Conservation (phyloP, 2,329 filamentous ascomycete species). For the Cladophialophora chaetospira region DNA sequence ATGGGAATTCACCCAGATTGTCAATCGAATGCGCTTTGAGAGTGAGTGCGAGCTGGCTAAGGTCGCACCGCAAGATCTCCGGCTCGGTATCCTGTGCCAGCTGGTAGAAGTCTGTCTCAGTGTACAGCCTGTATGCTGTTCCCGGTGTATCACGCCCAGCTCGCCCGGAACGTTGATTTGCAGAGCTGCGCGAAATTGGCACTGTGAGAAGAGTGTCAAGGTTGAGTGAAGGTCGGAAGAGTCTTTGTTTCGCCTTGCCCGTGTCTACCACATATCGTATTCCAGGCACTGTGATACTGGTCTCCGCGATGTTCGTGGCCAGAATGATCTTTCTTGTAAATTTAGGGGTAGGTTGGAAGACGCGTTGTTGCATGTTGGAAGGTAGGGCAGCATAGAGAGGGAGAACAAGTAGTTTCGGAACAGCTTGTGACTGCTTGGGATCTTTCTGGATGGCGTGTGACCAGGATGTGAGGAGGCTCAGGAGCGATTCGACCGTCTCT, state of each 20-base stretch:
- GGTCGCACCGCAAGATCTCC: conserved; percentile 87
- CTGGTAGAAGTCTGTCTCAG: conserved; percentile 70
- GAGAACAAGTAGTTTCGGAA: conserved; percentile 63
- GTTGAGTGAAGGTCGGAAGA: conserved; percentile 79
- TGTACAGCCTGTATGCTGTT: conserved; percentile 88
- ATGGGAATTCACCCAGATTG: conserved; percentile 78
- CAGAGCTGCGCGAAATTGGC: conserved; percentile 88
- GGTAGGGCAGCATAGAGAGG: conserved; percentile 90
- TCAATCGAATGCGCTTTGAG: conserved; percentile 91
- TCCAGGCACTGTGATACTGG: conserved; percentile 91
- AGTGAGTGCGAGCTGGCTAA: conserved; percentile 80
- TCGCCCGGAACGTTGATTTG: conserved; percentile 86
- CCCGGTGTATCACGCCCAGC: conserved; percentile 90
- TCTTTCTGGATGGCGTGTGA: conserved; percentile 63
- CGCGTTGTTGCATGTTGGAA: conserved; percentile 79
- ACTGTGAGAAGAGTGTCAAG: conserved; percentile 90
- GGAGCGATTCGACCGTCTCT: conserved; percentile 83
- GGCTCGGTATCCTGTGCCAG: conserved; percentile 76
- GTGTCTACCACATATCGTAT: conserved; percentile 90
- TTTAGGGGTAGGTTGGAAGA: conserved; percentile 74
- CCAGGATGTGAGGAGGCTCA: conserved; percentile 79
- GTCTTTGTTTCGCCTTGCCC: conserved; percentile 91
- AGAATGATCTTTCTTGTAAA: conserved; percentile 86
- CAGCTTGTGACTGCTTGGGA: conserved; percentile 62
- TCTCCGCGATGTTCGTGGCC: conserved; percentile 97